Evolutionary conservation across 495 filamentous ascomycete genomes (phyloP), one percentile per base, ranked within the genome.

Genomic region (Trypethelium eluteriae): DNA sequence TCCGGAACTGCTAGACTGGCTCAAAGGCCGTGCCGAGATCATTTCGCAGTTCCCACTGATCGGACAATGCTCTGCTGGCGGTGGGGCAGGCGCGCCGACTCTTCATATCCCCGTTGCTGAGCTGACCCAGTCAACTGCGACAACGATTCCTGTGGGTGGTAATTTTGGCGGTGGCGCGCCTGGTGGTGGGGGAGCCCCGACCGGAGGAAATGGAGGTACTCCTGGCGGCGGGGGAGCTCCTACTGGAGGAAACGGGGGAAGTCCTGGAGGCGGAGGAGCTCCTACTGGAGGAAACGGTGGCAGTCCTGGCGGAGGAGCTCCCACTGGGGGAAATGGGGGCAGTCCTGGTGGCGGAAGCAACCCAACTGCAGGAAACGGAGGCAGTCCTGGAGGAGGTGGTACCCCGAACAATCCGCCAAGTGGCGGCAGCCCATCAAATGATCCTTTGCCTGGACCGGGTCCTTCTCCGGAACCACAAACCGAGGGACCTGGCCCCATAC

Each of bases 41-140:
- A 18, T 53, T 18, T 53, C 49, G 49, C 49, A 53, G 49, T 53
- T 53, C 25, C 49, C 67, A 44, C n/a, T 34, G 14, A 39, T 56
- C 18, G 56, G 7, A 18, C 62, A 69, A 69, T 64, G 57, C 64
- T 64, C 62, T 62, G 53, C 38, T 2, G 62, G n/a, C 16, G 47
- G 57, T 41, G 34, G 34, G 46, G 7, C 32, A 36, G 47, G 18
- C 7, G 25, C 49, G 49, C 49, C 49, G 25, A 53, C 49, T 1
- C 49, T 53, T 18, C 49, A 53, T 18, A 53, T 53, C 25, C 49
- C 49, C 0, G 49, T 53, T 11, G 49, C 49, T 18, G 49, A 53
- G 49, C n/a, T 53, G 49, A 53, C 49, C 49, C 12, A 16, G 5
- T 53, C 49, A 16, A 16, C 49, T 53, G 49, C 49, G 1, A 53